A percentile compares a stretch with the other conserved stretches of the same genome.
Conservation (phyloP, 805 yeast species). For the Lipomyces japonicus region DNA sequence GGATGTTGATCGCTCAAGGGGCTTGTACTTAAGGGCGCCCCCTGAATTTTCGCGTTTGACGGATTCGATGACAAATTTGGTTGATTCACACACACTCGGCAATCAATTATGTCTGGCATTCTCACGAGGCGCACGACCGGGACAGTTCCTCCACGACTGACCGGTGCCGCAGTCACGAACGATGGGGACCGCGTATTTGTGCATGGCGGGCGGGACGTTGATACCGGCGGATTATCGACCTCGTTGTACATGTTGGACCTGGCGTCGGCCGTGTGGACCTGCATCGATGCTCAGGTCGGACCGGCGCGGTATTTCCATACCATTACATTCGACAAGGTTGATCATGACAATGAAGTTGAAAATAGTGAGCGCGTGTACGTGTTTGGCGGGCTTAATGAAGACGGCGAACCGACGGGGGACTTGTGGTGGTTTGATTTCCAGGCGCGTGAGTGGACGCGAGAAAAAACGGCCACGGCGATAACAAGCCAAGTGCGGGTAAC, state of each 20-base stretch:
- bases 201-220: constrained; percentile 21
- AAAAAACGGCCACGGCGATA: too few relatives aligned
- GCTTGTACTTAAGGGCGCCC: too few relatives aligned
- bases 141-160: constrained; percentile 20
- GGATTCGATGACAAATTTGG: too few relatives aligned
- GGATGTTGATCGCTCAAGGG: too few relatives aligned
- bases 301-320: too few relatives aligned
- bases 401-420: constrained; percentile 9
- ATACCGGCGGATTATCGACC: constrained; percentile 5
- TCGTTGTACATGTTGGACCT: constrained; percentile 22
- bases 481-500: too few relatives aligned
- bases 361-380: constrained; percentile 3
- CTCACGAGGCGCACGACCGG: too few relatives aligned
- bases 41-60: too few relatives aligned
- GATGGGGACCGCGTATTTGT: constrained; percentile 8
- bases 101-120: too few relatives aligned
- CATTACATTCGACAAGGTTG: constrained; percentile 7
- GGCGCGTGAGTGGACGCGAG: constrained; percentile 7
- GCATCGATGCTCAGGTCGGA: not conserved
- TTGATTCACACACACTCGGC: too few relatives aligned
- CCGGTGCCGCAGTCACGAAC: constrained; percentile 16
- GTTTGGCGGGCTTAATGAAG: constrained; percentile 17
- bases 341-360: not conserved
- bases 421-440: constrained; percentile 18
- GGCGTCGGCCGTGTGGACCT: constrained; percentile 11